Conservation (phyloP, 2,329 filamentous ascomycete genomes). For the Ustilaginoidea virens region DNA sequence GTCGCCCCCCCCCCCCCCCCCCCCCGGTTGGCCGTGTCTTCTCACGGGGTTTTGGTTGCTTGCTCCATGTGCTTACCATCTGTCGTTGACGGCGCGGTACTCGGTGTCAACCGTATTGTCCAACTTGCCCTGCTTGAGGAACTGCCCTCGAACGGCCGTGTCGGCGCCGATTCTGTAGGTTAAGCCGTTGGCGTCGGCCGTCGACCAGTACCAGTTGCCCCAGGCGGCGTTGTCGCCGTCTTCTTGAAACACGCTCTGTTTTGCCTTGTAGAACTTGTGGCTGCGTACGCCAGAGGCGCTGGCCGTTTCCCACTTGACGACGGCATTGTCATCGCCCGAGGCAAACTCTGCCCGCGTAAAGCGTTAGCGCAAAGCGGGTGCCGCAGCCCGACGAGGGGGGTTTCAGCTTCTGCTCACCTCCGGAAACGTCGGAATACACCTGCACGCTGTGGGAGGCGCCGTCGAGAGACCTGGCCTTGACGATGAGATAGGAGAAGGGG, state of each 20-base stretch:
- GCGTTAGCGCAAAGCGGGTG: no score
- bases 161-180: slow-evolving; percentile 60
- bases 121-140: slow-evolving; percentile 46
- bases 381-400: no score
- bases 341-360: slow-evolving; percentile 70
- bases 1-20: no score
- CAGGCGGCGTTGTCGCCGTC: slow-evolving; percentile 58
- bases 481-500: slow-evolving; percentile 54
- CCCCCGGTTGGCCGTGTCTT: not conserved
- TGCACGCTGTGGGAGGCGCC: slow-evolving; percentile 47
- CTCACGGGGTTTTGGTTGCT: not conserved
- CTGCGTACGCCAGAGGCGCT: slow-evolving; percentile 38
- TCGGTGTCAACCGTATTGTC: slow-evolving; percentile 46
- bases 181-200: slow-evolving; percentile 33
- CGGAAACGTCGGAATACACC: slow-evolving; percentile 56
- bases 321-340: slow-evolving; percentile 40
- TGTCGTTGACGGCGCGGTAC: slow-evolving; percentile 31
- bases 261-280: slow-evolving; percentile 44
- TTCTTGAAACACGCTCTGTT: slow-evolving; percentile 54
- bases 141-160: slow-evolving; percentile 46
- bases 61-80: slow-evolving; percentile 13
- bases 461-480: slow-evolving; percentile 47
- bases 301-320: slow-evolving; percentile 48
- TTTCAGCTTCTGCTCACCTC: slow-evolving; percentile 6
- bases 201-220: slow-evolving; percentile 68